A percentile compares a stretch with the other conserved stretches of the same genome.
Evolutionary conservation across 2,329 filamentous ascomycete genomes (phyloP).

Genomic region (Whalleya microplaca): DNA sequence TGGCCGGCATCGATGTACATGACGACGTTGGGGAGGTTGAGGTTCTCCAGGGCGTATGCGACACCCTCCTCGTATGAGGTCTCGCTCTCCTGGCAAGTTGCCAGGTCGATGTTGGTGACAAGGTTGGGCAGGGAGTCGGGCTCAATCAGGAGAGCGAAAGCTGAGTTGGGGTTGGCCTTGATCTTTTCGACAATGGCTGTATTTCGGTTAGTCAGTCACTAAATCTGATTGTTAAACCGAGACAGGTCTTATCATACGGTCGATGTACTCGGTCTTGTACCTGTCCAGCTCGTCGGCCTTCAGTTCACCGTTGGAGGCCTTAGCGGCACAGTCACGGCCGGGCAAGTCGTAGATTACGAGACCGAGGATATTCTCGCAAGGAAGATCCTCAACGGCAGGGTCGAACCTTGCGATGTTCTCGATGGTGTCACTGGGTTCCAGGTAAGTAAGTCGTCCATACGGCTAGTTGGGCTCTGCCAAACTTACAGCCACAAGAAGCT

Average conservation of each 20-base stretch:
- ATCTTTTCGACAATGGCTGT: slow-evolving; percentile 47
- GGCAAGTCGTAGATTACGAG: slow-evolving; percentile 64
- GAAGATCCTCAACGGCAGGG: slow-evolving; percentile 50
- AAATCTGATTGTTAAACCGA: not conserved
- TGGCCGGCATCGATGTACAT: slow-evolving; percentile 65
- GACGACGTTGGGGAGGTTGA: slow-evolving; percentile 61
- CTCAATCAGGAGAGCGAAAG: slow-evolving; percentile 53
- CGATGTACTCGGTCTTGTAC: slow-evolving; percentile 59
- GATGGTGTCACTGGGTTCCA: slow-evolving; percentile 49
- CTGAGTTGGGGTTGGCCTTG: slow-evolving; percentile 50
- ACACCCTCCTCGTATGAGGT: slow-evolving; percentile 55
- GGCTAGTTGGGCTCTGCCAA: not conserved
- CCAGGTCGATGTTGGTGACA: slow-evolving; percentile 57
- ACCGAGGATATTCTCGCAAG: slow-evolving; percentile 44
- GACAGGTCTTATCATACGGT: slow-evolving; percentile 38
- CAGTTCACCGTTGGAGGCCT: slow-evolving; percentile 63
- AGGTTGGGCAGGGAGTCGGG: slow-evolving; percentile 64
- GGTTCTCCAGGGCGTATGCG: slow-evolving; percentile 54
- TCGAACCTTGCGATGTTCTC: slow-evolving; percentile 55
- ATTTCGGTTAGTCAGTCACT: slow-evolving; percentile 6
- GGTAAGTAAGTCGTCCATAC: slow-evolving; percentile 9
- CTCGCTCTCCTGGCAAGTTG: slow-evolving; percentile 53
- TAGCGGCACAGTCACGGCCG: slow-evolving; percentile 62
- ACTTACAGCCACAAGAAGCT: slow-evolving; percentile 59
- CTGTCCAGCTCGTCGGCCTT: slow-evolving; percentile 52